Evolutionary conservation across 2,329 filamentous ascomycete species (phyloP), one percentile per base, ranked within the genome.

Genomic region (Tympanopsis confertula): DNA sequence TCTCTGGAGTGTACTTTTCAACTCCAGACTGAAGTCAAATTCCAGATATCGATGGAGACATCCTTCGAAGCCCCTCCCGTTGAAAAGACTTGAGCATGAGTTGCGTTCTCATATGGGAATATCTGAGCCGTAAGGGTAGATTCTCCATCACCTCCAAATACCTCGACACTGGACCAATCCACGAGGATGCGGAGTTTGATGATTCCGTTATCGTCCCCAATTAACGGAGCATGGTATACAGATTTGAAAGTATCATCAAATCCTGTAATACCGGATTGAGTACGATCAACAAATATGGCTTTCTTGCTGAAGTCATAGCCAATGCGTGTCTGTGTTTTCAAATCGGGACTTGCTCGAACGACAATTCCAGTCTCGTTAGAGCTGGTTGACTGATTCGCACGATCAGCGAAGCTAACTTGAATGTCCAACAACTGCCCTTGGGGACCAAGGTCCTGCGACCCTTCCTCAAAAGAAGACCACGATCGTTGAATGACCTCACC

Each of bases 101-200:
- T 30, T 15, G 20, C 36, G 30, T 18, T 30, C 14, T 38, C 36
- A 24, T 28, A 12, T 4, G 36, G 36, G 18, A 37, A 37, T 24
- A 37, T 35, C 29, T 37, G 36, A 22, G 36, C 26, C 5, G 36
- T 24, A 18, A 37, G 26, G 18, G 36, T 35, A 17, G 29, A 19
- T 37, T 37, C 36, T 24, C 36, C 36, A 24, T 22, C 36, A 17
- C 36, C 36, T 19, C 36, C 36, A 35, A 37, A 37, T 7, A 37
- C 36, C 17, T 37, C 36, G 18, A 37, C 13, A n/a, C 20, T 24
- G 14, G 36, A 37, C 36, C 36, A 37, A 24, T 38, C 36, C 26
- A 38, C 5, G 30, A 38, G 36, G 14, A 38, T 38, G 18, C 5
- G 36, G 12, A 38, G 26, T 38, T 14, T 35, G 14, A 38, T 26